Evolutionary conservation across 345 rosid genomes (phyloP).

Genomic region (Triadica sebifera): DNA sequence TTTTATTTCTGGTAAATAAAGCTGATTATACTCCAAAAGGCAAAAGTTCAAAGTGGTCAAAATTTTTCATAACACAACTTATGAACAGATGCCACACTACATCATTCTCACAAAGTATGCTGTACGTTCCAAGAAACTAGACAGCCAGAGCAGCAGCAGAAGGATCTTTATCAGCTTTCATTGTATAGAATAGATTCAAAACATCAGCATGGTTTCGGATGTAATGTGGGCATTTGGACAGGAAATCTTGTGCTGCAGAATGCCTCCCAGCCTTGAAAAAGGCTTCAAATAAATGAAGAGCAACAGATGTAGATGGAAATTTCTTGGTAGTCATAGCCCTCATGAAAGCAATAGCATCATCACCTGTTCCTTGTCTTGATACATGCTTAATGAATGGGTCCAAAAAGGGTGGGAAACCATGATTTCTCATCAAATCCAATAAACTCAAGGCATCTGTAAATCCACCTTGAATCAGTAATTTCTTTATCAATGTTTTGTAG

Average conservation of each 20-base stretch:
- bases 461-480: constrained; percentile 61
- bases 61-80: constrained; percentile 16
- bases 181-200: constrained; percentile 59
- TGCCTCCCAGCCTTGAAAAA: constrained; percentile 62
- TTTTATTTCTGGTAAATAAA: constrained; percentile 22
- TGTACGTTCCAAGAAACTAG: constrained; percentile 24
- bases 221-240: constrained; percentile 59
- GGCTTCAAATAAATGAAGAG: constrained; percentile 58
- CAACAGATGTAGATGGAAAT: constrained; percentile 68
- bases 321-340: constrained; percentile 63
- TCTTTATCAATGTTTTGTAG: constrained; percentile 54
- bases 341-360: constrained; percentile 59
- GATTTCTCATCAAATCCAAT: constrained; percentile 62
- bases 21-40: constrained; percentile 11
- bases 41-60: constrained; percentile 14
- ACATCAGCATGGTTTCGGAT: constrained; percentile 78
- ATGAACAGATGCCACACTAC: constrained; percentile 23
- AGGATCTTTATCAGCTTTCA: constrained; percentile 13
- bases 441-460: constrained; percentile 68
- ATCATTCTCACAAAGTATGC: constrained; percentile 14
- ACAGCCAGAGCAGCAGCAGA: constrained; percentile 31
- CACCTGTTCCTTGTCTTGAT: constrained; percentile 64
- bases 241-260: constrained; percentile 66
- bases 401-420: constrained; percentile 74
- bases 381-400: constrained; percentile 63